phyloP scores from a whole-genome alignment of 2,329 filamentous ascomycete genomes.

The Alternaria viburni region DNA sequence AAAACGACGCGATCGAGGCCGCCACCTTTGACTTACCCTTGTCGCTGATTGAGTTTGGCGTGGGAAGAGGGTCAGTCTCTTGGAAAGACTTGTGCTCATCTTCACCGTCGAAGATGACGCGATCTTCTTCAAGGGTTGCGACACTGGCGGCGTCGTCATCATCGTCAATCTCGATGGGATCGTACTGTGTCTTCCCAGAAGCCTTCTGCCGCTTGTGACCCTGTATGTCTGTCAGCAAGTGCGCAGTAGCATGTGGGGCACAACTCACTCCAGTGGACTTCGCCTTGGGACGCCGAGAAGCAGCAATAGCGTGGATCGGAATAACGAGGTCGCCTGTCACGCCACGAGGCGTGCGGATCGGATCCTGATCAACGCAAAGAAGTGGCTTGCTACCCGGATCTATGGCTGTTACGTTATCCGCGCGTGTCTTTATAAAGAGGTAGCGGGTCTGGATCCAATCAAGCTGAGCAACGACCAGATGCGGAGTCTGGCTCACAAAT shows the following conservation, averaged over 20 bases:
- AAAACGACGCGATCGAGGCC: conserved; percentile 24
- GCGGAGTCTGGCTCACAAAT: conserved; percentile 63
- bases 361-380: conserved; percentile 50
- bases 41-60: conserved; percentile 32
- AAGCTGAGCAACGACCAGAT: conserved; percentile 74
- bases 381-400: conserved; percentile 28
- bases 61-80: conserved; percentile 24
- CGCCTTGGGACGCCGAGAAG: conserved; percentile 48
- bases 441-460: conserved; percentile 94
- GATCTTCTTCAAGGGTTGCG: conserved; percentile 58
- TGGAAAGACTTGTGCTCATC: conserved; percentile 13
- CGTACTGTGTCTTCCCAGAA: conserved; percentile 34
- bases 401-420: not conserved
- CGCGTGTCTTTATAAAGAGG: conserved; percentile 65
- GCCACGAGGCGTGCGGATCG: conserved; percentile 51
- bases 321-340: conserved; percentile 54
- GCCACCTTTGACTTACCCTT: conserved; percentile 37
- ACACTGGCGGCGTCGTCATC: conserved; percentile 55
- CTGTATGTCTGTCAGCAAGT: conserved; percentile 14
- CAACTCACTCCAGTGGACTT: conserved; percentile 19
- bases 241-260: not conserved
- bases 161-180: conserved; percentile 48
- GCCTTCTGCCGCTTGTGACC: conserved; percentile 39
- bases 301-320: conserved; percentile 59
- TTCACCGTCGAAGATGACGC: conserved; percentile 47